Conservation (phyloP, 1,139 yeast species). For the Pichia sp. region DNA sequence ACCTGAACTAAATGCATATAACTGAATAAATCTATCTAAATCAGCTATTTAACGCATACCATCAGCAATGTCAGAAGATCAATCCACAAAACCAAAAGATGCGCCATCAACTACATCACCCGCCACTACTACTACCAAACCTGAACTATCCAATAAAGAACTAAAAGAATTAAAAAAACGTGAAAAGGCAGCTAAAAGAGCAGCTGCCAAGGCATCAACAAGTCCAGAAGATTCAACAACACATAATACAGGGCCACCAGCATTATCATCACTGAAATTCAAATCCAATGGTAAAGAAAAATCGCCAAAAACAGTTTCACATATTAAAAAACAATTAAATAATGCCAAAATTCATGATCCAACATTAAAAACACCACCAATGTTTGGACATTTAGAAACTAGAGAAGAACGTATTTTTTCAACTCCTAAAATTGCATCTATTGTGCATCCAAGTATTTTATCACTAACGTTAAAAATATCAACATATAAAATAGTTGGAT, state of each 20-base stretch:
- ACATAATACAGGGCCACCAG: slow-evolving; percentile 18
- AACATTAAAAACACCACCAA: slow-evolving; percentile 46
- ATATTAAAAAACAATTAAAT: slow-evolving; percentile 50
- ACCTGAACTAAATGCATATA: neutral
- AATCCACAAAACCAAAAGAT: neutral
- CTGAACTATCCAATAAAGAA: slow-evolving; percentile 64
- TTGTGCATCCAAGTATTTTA: slow-evolving; percentile 83
- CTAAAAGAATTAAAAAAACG: slow-evolving; percentile 80
- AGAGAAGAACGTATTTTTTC: slow-evolving; percentile 71
- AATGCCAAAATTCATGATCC: slow-evolving; percentile 45
- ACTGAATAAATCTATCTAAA: neutral
- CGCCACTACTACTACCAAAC: slow-evolving; percentile 6
- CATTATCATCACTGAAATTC: slow-evolving; percentile 32
- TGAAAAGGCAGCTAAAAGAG: slow-evolving; percentile 87
- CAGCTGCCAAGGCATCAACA: slow-evolving; percentile 49
- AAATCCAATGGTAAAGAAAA: slow-evolving; percentile 10
- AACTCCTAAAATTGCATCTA: slow-evolving; percentile 53
- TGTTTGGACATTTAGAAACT: slow-evolving; percentile 85
- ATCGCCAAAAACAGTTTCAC: slow-evolving; percentile 38
- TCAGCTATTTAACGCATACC: neutral
- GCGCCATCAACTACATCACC: neutral
- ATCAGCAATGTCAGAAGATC: neutral
- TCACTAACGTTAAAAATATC: slow-evolving; percentile 76
- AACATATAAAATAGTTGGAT: slow-evolving; percentile 82
- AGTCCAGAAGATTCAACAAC: slow-evolving; percentile 10